phyloP scores from a whole-genome alignment of 352 stramenopile genomes.

The Phytopythium sindhum region DNA sequence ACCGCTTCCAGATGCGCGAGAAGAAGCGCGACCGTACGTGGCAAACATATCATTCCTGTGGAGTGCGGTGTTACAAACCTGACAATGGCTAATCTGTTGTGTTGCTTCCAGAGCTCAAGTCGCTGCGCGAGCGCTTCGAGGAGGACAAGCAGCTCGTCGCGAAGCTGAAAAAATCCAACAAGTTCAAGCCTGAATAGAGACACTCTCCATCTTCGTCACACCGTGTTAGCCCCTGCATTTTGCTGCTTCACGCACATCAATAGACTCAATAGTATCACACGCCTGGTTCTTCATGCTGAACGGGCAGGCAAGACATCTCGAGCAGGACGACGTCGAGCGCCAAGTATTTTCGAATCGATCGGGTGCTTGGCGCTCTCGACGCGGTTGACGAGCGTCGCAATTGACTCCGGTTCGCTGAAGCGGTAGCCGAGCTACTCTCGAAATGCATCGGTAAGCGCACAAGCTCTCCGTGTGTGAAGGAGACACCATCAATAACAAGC shows the following conservation, averaged over 20 bases:
- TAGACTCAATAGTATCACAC: background rate
- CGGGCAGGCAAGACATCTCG: too few species aligned
- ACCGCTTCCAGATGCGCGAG: slow-evolving; percentile 84
- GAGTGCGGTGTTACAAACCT: background rate
- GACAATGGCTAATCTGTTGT: slow-evolving; percentile 3
- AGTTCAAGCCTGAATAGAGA: slow-evolving; percentile 74
- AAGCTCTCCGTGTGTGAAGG: too few species aligned
- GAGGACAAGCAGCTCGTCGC: slow-evolving; percentile 74
- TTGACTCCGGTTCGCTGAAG: too few species aligned
- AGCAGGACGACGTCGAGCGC: too few species aligned
- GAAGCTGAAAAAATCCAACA: slow-evolving; percentile 82
- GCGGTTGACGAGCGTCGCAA: too few species aligned
- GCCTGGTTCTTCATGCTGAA: too few species aligned
- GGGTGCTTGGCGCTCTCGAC: too few species aligned
- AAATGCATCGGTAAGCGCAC: too few species aligned
- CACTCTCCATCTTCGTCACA: background rate
- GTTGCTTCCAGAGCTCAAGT: slow-evolving; percentile 61
- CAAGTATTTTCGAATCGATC: too few species aligned
- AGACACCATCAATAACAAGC: background rate
- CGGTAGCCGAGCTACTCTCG: too few species aligned
- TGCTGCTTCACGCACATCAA: background rate
- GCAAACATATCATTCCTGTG: background rate
- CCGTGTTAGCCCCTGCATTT: background rate
- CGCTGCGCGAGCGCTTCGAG: slow-evolving; percentile 79
- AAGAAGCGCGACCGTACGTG: slow-evolving; percentile 82